A percentile compares a stretch with the other conserved stretches of the same genome.
These are phyloP conservation scores for Auriscalpium vulgare DNA, from an alignment of 768 basidiomycete species.

Conservation along the genomic window DNA sequence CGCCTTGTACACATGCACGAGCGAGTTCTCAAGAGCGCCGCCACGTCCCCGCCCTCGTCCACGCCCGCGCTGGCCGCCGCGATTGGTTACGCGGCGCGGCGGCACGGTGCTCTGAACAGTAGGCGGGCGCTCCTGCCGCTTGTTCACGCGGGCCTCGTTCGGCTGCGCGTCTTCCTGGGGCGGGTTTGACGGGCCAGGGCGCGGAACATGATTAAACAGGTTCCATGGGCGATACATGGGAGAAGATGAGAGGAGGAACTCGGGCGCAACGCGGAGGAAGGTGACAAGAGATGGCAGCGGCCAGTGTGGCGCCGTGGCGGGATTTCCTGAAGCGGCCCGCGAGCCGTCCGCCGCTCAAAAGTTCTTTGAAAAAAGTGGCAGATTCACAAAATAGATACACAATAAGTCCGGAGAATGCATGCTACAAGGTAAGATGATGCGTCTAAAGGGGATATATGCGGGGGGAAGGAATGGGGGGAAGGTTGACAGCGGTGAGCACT, in stretches of 20 bases:
- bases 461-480: neutral
- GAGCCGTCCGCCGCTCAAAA: neutral
- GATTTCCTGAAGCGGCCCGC: neutral
- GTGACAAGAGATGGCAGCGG: neutral
- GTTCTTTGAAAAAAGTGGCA: too few species aligned
- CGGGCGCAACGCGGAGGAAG: neutral
- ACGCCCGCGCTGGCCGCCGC: neutral
- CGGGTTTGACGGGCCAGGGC: neutral
- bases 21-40: neutral
- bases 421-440: too few species aligned
- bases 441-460: neutral
- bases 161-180: slow-evolving; percentile 13
- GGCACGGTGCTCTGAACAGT: neutral
- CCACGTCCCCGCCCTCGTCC: neutral
- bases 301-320: neutral
- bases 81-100: neutral
- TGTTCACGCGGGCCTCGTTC: slow-evolving; percentile 8
- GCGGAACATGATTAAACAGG: slow-evolving; percentile 2
- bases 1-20: neutral
- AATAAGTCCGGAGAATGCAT: neutral
- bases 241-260: too few species aligned
- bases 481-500: neutral
- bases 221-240: neutral
- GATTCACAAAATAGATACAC: neutral
- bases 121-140: slow-evolving; percentile 3